These are phyloP conservation scores for Tricholoma sp. DNA, from an alignment of 768 basidiomycete species.

Conservation along the genomic window DNA sequence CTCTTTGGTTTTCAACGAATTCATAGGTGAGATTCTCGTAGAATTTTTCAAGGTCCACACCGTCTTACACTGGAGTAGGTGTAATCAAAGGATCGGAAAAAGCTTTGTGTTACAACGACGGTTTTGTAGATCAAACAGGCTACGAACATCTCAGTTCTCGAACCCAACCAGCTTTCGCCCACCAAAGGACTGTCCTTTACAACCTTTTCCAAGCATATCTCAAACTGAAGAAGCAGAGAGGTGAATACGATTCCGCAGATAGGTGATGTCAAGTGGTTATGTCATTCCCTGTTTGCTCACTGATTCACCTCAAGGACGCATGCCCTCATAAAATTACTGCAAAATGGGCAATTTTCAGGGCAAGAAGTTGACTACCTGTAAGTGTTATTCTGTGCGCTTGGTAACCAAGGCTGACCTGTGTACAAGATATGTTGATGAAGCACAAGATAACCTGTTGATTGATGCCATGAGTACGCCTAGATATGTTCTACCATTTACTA, in stretches of 20 bases:
- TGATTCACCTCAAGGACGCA: slow-evolving; percentile 40
- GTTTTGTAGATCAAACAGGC: slow-evolving; percentile 36
- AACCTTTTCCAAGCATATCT: slow-evolving; percentile 48
- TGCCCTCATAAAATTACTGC: slow-evolving; percentile 35
- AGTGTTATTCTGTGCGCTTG: slow-evolving; percentile 8
- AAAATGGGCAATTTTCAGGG: slow-evolving; percentile 28
- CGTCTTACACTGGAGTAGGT: slow-evolving; percentile 28
- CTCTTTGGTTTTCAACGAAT: slow-evolving; percentile 56
- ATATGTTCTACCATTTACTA: background rate
- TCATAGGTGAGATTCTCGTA: slow-evolving; percentile 42
- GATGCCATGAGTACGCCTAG: slow-evolving; percentile 48
- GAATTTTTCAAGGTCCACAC: background rate
- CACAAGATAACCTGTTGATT: slow-evolving; percentile 65
- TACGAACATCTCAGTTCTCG: slow-evolving; percentile 49
- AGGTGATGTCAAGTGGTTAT: slow-evolving; percentile 29
- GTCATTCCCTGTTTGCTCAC: background rate
- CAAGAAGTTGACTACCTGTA: slow-evolving; percentile 52
- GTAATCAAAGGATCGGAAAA: slow-evolving; percentile 65
- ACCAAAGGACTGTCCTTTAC: slow-evolving; percentile 44
- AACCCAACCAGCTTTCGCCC: slow-evolving; percentile 49
- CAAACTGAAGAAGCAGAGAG: slow-evolving; percentile 34
- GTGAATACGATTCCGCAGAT: slow-evolving; percentile 55
- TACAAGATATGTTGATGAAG: slow-evolving; percentile 67
- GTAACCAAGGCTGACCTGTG: background rate
- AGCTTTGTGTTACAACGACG: slow-evolving; percentile 27